Percentiles rank a stretch among this genome's conserved stretches.
phyloP scores from a whole-genome alignment of 352 stramenopile species.

The Pythium phragmiticola region DNA sequence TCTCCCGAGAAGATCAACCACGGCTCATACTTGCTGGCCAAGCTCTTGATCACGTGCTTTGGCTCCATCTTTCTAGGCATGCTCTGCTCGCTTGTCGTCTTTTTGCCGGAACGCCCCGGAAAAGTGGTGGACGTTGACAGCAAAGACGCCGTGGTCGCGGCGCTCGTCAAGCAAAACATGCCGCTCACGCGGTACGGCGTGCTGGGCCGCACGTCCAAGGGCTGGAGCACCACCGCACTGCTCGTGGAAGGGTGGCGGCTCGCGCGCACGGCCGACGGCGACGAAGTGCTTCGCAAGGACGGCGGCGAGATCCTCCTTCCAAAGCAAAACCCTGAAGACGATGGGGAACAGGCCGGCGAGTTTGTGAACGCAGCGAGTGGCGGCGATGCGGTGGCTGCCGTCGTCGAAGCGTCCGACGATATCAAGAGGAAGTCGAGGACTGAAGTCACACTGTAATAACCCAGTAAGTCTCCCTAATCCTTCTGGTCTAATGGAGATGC shows the following conservation, averaged over 20 bases:
- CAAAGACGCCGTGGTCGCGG: constrained; percentile 40
- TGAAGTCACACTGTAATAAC: neutral
- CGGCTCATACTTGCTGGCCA: constrained; percentile 18
- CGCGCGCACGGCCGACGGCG: constrained; percentile 28
- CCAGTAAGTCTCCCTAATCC: neutral
- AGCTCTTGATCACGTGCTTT: constrained; percentile 24
- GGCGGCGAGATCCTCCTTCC: constrained; percentile 47
- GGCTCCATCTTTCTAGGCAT: constrained; percentile 28
- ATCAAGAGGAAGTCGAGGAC: neutral
- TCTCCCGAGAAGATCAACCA: constrained; percentile 16
- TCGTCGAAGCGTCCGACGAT: neutral
- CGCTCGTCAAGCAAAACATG: constrained; percentile 49
- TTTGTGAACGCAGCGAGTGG: constrained; percentile 5
- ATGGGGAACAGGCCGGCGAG: constrained; percentile 6
- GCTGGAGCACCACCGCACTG: constrained; percentile 42
- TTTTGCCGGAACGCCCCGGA: constrained; percentile 28
- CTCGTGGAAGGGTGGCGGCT: constrained; percentile 48
- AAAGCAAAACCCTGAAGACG: constrained; percentile 4
- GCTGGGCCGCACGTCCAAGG: constrained; percentile 39
- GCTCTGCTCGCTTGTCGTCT: constrained; percentile 30
- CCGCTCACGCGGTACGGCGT: constrained; percentile 47
- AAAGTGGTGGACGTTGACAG: constrained; percentile 33
- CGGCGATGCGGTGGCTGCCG: neutral
- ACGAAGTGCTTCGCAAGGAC: constrained; percentile 42
- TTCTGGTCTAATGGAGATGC: neutral